phyloP scores from a whole-genome alignment of 495 filamentous ascomycete genomes.

The Staphylotrichum tortipilum region DNA sequence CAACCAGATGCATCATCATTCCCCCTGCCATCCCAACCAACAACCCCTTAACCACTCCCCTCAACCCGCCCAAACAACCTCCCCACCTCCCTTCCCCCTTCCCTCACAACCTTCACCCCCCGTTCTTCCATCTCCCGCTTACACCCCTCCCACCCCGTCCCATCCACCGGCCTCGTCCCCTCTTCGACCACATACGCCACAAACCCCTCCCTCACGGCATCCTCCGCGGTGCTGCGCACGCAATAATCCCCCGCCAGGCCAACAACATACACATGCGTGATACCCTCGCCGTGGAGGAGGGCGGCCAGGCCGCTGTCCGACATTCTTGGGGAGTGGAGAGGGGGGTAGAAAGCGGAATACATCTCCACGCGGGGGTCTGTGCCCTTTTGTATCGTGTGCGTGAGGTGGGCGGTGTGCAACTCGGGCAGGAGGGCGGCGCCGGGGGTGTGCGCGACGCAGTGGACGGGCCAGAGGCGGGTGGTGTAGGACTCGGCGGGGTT shows the following conservation, averaged over 20 bases:
- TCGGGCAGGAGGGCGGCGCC: conserved; percentile 72
- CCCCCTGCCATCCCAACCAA: not conserved
- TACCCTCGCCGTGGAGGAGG: conserved; percentile 44
- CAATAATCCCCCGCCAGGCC: conserved; percentile 88
- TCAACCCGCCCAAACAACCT: conserved; percentile 13
- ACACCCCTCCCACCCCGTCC: conserved; percentile 46
- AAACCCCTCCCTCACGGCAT: conserved; percentile 71
- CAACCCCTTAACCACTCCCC: not conserved
- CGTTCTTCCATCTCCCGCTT: conserved; percentile 47
- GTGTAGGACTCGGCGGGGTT: conserved; percentile 54
- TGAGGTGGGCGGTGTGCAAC: conserved; percentile 50
- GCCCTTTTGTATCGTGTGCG: conserved; percentile 70
- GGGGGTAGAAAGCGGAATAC: conserved; percentile 82
- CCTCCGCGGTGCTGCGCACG: conserved; percentile 69
- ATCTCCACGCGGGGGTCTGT: conserved; percentile 67
- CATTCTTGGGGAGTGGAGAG: conserved; percentile 46
- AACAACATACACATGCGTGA: conserved; percentile 72
- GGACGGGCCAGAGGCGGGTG: conserved; percentile 77
- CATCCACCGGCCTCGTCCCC: conserved; percentile 61
- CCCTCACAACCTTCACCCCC: conserved; percentile 38
- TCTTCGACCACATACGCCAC: conserved; percentile 69
- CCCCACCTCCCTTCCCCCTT: conserved; percentile 34
- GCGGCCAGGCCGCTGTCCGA: conserved; percentile 52
- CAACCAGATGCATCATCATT: not conserved
- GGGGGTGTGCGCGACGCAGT: conserved; percentile 69